phyloP scores from a whole-genome alignment of 768 basidiomycete species.

The Suillus plorans region DNA sequence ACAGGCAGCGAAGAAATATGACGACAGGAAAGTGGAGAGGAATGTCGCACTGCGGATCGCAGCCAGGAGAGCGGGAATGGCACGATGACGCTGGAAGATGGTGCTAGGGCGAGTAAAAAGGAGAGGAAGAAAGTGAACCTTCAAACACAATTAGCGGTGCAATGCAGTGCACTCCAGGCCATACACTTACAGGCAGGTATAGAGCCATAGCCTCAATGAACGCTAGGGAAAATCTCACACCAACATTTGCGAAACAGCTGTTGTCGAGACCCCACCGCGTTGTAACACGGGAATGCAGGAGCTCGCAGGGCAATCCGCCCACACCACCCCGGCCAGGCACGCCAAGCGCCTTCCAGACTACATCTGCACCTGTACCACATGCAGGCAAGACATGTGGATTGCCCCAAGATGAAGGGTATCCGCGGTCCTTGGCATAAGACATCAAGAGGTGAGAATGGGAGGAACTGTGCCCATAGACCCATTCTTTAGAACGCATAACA shows the following conservation, averaged over 20 bases:
- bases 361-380: conserved; percentile 50
- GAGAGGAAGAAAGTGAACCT: conserved; percentile 73
- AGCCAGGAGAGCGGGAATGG: conserved; percentile 43
- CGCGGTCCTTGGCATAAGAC: conserved; percentile 52
- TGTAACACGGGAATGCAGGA: conserved; percentile 64
- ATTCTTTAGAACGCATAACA: conserved; percentile 50
- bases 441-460: conserved; percentile 41
- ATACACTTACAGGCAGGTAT: conserved; percentile 64
- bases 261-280: conserved; percentile 43
- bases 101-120: conserved; percentile 57
- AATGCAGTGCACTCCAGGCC: neutral
- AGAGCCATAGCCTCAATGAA: conserved; percentile 64
- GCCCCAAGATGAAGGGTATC: conserved; percentile 62
- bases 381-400: conserved; percentile 60
- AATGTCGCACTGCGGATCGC: conserved; percentile 69
- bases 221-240: conserved; percentile 50
- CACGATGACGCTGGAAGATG: conserved; percentile 44
- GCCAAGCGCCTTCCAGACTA: conserved; percentile 55
- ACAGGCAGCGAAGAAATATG: conserved; percentile 73
- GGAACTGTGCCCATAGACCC: conserved; percentile 57
- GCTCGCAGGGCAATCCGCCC: conserved; percentile 75
- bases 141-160: conserved; percentile 7
- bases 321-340: conserved; percentile 51
- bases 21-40: conserved; percentile 68
- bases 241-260: conserved; percentile 62